Conservation (phyloP, 352 stramenopile species). For the Phytophthora macrochlamydospora region DNA sequence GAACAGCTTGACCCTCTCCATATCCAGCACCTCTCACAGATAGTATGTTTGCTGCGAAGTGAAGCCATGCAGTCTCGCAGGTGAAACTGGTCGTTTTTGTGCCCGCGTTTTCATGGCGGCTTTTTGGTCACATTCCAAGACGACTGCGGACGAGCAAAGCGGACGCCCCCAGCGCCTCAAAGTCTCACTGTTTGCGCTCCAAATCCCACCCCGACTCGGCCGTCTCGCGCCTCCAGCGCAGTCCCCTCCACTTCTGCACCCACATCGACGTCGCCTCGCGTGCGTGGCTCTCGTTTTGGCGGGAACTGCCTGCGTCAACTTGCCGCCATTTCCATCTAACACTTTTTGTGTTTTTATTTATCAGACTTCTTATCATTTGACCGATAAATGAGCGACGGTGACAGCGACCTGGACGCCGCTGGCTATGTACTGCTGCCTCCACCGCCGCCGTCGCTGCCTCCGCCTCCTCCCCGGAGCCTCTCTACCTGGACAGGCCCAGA, state of each 20-base stretch:
- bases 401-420: constrained; percentile 30
- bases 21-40: background rate
- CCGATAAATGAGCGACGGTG: constrained; percentile 33
- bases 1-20: background rate
- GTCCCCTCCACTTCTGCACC: too few relatives aligned
- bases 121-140: constrained; percentile 30
- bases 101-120: constrained; percentile 21
- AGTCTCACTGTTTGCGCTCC: constrained; percentile 2
- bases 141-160: constrained; percentile 5
- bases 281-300: background rate
- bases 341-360: background rate
- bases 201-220: too few relatives aligned
- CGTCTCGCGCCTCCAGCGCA: too few relatives aligned
- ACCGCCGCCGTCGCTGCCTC: constrained; percentile 10
- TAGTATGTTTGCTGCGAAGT: too few relatives aligned
- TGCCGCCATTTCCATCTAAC: background rate
- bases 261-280: background rate
- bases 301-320: background rate
- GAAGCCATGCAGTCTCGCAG: background rate
- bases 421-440: constrained; percentile 23
- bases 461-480: constrained; percentile 12
- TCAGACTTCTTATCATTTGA: background rate
- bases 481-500: constrained; percentile 7
- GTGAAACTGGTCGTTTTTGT: constrained; percentile 9
- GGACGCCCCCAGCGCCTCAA: constrained; percentile 15